phyloP scores from a whole-genome alignment of 2,329 filamentous ascomycete genomes.

The Lachnellula cervina region DNA sequence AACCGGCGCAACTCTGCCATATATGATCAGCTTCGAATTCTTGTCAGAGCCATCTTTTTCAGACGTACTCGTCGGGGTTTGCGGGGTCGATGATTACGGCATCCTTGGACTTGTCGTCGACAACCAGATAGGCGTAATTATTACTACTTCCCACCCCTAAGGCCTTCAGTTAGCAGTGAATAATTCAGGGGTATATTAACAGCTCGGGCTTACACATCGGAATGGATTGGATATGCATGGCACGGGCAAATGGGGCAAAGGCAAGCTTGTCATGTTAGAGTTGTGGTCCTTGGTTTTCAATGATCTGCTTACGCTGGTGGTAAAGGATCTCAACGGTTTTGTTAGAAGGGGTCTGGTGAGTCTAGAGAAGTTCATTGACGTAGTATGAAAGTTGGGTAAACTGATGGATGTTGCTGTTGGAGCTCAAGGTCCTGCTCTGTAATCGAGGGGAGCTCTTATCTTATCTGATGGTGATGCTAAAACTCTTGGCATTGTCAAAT shows the following conservation, averaged over 20 bases:
- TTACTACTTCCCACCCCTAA: slow-evolving; percentile 71
- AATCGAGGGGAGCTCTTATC: slow-evolving; percentile 4
- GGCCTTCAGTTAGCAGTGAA: slow-evolving; percentile 9
- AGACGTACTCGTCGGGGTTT: slow-evolving; percentile 66
- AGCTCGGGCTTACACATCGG: slow-evolving; percentile 68
- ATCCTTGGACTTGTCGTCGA: slow-evolving; percentile 74
- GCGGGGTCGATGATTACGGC: slow-evolving; percentile 77
- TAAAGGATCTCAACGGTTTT: slow-evolving; percentile 10
- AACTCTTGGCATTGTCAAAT: background rate
- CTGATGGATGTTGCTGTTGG: background rate
- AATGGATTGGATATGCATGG: slow-evolving; percentile 84
- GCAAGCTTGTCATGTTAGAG: slow-evolving; percentile 15
- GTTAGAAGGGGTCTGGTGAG: slow-evolving; percentile 13
- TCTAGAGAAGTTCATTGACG: slow-evolving; percentile 19
- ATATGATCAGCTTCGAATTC: slow-evolving; percentile 4
- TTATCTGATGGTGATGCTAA: background rate
- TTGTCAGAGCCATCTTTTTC: background rate
- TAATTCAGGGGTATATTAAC: slow-evolving; percentile 1
- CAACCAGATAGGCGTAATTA: slow-evolving; percentile 81
- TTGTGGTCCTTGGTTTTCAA: background rate
- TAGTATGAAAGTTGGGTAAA: slow-evolving; percentile 1
- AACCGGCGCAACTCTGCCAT: slow-evolving; percentile 51
- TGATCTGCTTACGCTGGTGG: slow-evolving; percentile 12
- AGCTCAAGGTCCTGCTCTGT: background rate
- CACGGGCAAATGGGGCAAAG: slow-evolving; percentile 21